A percentile compares a stretch with the other conserved stretches of the same genome.
Evolutionary conservation across 169 alveolate genomes (phyloP).

Genomic region (Babesia ovata): DNA sequence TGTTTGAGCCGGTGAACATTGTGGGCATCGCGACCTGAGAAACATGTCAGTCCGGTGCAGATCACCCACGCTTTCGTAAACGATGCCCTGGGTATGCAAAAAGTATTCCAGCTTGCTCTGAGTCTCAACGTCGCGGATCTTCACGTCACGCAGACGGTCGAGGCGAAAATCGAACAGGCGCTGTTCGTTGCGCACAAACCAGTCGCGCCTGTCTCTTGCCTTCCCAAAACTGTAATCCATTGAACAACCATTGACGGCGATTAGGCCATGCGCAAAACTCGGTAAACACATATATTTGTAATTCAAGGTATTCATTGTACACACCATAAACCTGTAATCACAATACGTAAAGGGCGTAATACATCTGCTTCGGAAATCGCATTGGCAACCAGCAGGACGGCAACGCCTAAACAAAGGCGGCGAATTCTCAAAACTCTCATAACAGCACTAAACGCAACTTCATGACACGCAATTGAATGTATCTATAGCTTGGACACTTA

Average conservation of each 20-base stretch:
- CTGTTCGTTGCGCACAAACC: conserved; percentile 82
- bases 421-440: not conserved
- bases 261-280: no score
- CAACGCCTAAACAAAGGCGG: not conserved
- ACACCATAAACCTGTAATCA: no score
- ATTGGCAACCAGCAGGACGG: conserved; percentile 60
- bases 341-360: no score
- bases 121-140: conserved; percentile 69
- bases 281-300: no score
- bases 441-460: not conserved
- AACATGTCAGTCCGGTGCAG: not conserved
- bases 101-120: conserved; percentile 74
- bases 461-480: not conserved
- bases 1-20: not conserved
- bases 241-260: not conserved
- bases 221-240: conserved; percentile 62
- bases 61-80: conserved; percentile 65
- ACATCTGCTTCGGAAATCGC: conserved; percentile 19
- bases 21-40: conserved; percentile 33
- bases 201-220: conserved; percentile 82
- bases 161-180: conserved; percentile 76
- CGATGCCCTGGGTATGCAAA: conserved; percentile 69
- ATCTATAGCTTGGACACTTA: conserved; percentile 25
- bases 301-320: no score
- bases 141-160: conserved; percentile 68